Percentiles rank a stretch among this genome's conserved stretches.
These are phyloP conservation scores for Aspergillus japonicus DNA, from an alignment of 2,329 filamentous ascomycete species.

Conservation along the genomic window DNA sequence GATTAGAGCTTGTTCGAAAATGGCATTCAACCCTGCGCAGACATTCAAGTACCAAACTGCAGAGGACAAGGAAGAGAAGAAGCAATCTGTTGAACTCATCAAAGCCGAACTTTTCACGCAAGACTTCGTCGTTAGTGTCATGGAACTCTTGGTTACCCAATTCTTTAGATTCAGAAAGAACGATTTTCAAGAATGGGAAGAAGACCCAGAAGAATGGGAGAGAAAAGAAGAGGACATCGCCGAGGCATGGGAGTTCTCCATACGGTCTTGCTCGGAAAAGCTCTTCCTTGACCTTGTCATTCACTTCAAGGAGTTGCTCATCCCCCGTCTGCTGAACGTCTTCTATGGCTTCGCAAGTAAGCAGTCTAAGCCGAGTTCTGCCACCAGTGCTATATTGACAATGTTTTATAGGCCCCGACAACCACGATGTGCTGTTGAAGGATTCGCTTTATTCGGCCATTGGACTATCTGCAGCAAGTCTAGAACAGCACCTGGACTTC, in stretches of 20 bases:
- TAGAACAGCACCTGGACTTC: slow-evolving; percentile 77
- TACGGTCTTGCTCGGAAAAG: slow-evolving; percentile 89
- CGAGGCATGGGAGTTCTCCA: slow-evolving; percentile 87
- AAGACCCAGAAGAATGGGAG: slow-evolving; percentile 95
- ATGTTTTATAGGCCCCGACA: slow-evolving; percentile 48
- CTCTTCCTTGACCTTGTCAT: slow-evolving; percentile 88
- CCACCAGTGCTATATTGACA: slow-evolving; percentile 16
- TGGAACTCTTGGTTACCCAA: slow-evolving; percentile 79
- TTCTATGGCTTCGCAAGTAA: slow-evolving; percentile 74
- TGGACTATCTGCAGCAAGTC: slow-evolving; percentile 75
- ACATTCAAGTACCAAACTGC: slow-evolving; percentile 80
- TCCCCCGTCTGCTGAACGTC: slow-evolving; percentile 75
- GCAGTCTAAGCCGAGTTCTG: slow-evolving; percentile 20
- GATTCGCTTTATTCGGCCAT: slow-evolving; percentile 94
- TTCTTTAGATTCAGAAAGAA: slow-evolving; percentile 84
- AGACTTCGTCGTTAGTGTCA: slow-evolving; percentile 74
- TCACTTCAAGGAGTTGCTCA: slow-evolving; percentile 79
- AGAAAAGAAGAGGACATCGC: slow-evolving; percentile 80
- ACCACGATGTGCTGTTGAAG: slow-evolving; percentile 75
- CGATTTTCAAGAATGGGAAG: slow-evolving; percentile 88
- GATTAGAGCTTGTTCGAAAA: slow-evolving; percentile 77
- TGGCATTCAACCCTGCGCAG: slow-evolving; percentile 76
- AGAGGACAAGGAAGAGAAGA: slow-evolving; percentile 73
- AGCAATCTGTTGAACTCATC: slow-evolving; percentile 65
- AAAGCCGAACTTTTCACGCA: slow-evolving; percentile 73